Evolutionary conservation across 495 filamentous ascomycete genomes (phyloP), one percentile per base, ranked within the genome.

Genomic region (Aspergillus diversus): DNA sequence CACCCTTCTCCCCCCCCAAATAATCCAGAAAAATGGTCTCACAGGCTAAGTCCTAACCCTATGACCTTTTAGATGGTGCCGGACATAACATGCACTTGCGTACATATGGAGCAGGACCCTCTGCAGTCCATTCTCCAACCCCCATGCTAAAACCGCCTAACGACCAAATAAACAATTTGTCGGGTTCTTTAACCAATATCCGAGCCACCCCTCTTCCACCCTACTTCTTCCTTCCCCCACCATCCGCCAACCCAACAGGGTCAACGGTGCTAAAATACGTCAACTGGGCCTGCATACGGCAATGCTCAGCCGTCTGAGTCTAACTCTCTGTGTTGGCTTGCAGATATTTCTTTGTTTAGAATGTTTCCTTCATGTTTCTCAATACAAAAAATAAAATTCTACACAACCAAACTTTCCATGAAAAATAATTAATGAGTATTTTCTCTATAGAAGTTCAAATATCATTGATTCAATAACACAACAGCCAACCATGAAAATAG

Each of bases 201-300:
- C 46, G 16, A n/a, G n/a, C 58, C 37, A 57, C 53, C 48, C 48
- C 33, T 39, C 52, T 13, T 60, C 57, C 33, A 52, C 57, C 57
- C 57, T 46, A 46, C 58, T 52, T 62, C 39, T 33, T 59, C 31
- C n/a, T 46, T 33, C 37, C 47, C 51, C 55, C 47, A 51, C 49
- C 58, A 21, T 7, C 58, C 46, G 33, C 58, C 61, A 42, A 53
- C 50, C 55, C 31, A 59, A 47, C 50, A 61, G 59, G 59, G 55
- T 33, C 46, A 55, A 12, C 49, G 3, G 39, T 48, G 51, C 33
- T 42, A 46, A 34, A 52, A 58, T 64, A 52, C 63, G 61, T 65
- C 66, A 62, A 65, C 53, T 53, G 48, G 52, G 50, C 15, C 63
- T 71, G 69, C 69, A 68, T 63, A 67, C 69, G 69, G 55, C 57